Percentiles rank a stretch among this genome's conserved stretches.
These are phyloP conservation scores for Scutellaria minor DNA, from an alignment of 257 asterid species.

Conservation along the genomic window DNA sequence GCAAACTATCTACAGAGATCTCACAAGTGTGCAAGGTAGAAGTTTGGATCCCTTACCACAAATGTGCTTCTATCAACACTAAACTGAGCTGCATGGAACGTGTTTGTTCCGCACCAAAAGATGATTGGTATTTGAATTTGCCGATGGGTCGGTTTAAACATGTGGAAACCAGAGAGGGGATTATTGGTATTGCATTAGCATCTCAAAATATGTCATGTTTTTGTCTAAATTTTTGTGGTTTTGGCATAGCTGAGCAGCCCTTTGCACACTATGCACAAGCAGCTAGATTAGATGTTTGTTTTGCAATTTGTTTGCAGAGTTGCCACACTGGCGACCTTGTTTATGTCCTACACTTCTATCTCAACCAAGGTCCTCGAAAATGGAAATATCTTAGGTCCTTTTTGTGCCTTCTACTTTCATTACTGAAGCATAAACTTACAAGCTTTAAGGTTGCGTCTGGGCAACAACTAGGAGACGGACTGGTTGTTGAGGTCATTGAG, in stretches of 20 bases:
- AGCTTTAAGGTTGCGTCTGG: constrained; percentile 27
- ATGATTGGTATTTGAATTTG: too few species aligned
- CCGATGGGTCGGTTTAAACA: not conserved
- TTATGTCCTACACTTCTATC: not conserved
- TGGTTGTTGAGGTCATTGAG: constrained; percentile 12
- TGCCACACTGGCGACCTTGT: not conserved
- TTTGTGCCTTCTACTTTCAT: not conserved
- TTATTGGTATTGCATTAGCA: constrained; percentile 1
- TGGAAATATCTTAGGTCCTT: not conserved
- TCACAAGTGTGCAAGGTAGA: too few species aligned
- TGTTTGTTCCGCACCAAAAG: too few species aligned
- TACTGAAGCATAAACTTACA: constrained; percentile 2
- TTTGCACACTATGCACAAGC: not conserved
- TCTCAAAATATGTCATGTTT: not conserved
- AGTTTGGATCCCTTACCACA: constrained; percentile 1
- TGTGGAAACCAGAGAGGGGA: constrained; percentile 1
- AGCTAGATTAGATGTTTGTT: not conserved
- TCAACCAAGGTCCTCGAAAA: not conserved
- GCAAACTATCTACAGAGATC: too few species aligned
- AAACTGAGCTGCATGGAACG: not conserved
- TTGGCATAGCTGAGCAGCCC: constrained; percentile 12
- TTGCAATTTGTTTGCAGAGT: constrained; percentile 13
- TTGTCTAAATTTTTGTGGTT: not conserved
- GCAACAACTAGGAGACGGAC: constrained; percentile 15
- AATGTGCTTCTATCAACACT: not conserved